Evolutionary conservation across 768 basidiomycete genomes (phyloP).

Genomic region (Naganishia randhawae): DNA sequence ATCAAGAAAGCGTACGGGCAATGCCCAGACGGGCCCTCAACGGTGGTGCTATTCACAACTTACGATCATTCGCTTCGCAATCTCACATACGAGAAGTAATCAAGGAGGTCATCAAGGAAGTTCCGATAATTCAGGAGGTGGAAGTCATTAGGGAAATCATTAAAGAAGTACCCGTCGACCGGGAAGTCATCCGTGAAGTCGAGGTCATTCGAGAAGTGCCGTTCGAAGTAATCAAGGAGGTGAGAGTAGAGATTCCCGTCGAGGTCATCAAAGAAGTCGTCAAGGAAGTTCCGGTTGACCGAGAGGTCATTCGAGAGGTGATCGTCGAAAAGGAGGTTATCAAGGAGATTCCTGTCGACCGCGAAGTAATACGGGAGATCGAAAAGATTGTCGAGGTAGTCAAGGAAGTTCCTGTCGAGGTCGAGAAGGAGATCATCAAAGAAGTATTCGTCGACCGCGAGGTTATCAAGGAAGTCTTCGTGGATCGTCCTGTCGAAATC

Average conservation of each 20-base stretch:
- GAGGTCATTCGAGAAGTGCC: conserved; percentile 21
- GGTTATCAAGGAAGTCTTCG: conserved; percentile 33
- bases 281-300: conserved; percentile 27
- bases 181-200: conserved; percentile 29
- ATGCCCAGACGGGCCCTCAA: not conserved
- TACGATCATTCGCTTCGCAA: not conserved
- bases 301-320: conserved; percentile 12
- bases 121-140: conserved; percentile 13
- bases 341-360: not conserved
- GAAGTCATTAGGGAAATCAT: not conserved
- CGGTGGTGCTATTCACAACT: not conserved
- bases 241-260: conserved; percentile 2
- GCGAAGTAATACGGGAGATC: conserved; percentile 26
- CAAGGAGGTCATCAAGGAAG: conserved; percentile 32
- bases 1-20: conserved; percentile 35
- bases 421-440: conserved; percentile 23
- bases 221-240: conserved; percentile 16
- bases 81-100: conserved; percentile 33
- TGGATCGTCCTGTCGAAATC: conserved; percentile 40
- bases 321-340: conserved; percentile 19
- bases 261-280: conserved; percentile 33
- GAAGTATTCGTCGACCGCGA: conserved; percentile 26
- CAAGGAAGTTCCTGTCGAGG: conserved; percentile 39
- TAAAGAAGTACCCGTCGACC: conserved; percentile 14
- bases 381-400: conserved; percentile 31